Percentiles rank a stretch among this genome's conserved stretches.
Evolutionary conservation across 2,329 filamentous ascomycete species (phyloP).

Genomic region (Simplicillium sp.): DNA sequence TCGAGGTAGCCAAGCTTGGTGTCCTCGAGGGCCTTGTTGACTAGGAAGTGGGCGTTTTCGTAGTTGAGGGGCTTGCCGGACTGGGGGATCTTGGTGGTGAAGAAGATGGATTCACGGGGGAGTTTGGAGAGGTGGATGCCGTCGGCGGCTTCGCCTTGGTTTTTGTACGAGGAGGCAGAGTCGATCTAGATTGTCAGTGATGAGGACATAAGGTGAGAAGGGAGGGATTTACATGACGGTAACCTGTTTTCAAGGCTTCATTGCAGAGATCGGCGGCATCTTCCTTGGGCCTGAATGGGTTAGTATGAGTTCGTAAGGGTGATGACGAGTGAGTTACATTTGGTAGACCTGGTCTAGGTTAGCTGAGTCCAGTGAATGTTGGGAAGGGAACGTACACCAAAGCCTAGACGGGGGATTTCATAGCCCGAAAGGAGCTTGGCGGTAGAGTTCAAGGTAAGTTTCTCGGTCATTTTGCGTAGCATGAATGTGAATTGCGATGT

Average conservation of each 20-base stretch:
- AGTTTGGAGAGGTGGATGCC: slow-evolving; percentile 31
- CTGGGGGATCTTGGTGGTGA: slow-evolving; percentile 46
- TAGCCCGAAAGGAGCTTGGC: slow-evolving; percentile 46
- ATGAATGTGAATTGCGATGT: no score
- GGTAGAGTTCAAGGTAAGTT: slow-evolving; percentile 34
- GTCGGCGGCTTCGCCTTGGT: slow-evolving; percentile 38
- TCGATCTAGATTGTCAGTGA: slow-evolving; percentile 32
- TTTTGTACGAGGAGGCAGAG: slow-evolving; percentile 41
- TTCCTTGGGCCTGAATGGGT: slow-evolving; percentile 16
- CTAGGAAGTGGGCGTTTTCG: slow-evolving; percentile 50
- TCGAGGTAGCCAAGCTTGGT: slow-evolving; percentile 59
- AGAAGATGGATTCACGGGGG: slow-evolving; percentile 40
- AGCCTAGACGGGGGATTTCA: slow-evolving; percentile 42
- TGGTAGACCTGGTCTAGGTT: slow-evolving; percentile 35
- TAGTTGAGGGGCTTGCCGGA: slow-evolving; percentile 38
- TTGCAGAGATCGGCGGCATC: slow-evolving; percentile 24
- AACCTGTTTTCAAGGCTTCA: slow-evolving; percentile 39
- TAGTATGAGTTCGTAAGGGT: slow-evolving; percentile 5
- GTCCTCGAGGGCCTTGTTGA: slow-evolving; percentile 53
- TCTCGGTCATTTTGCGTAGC: slow-evolving; percentile 31
- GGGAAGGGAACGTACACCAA: slow-evolving; percentile 33
- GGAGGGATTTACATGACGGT: slow-evolving; percentile 35
- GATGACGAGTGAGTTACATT: slow-evolving; percentile 23
- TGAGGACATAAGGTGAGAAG: not conserved
- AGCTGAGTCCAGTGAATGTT: slow-evolving; percentile 5